Base-by-base conservation (phyloP, 2,329 filamentous ascomycete species). In the Colletotrichum zoysiae region DNA sequence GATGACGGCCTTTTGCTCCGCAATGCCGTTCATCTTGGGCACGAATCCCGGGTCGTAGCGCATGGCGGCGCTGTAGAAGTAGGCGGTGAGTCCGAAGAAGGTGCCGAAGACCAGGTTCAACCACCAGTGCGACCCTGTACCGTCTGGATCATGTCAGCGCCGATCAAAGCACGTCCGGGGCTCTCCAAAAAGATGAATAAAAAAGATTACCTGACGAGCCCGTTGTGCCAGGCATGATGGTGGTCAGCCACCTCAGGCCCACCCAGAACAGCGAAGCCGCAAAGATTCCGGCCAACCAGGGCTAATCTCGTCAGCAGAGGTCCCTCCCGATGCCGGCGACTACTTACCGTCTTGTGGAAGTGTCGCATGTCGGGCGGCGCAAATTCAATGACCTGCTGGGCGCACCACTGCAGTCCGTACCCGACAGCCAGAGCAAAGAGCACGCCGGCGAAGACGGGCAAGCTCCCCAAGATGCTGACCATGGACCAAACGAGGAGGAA, bases 271-370 rank as follows among this genome's bases (percentile, higher is more conserved):
- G 82, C 0, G 95, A 93, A 2, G 87, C 95, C 0, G 95, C 92
- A 83, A 99, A 99, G 73, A 99, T 95, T 68, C 96, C 96, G 0
- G 96, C 92, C 76, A 99, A 86, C 87, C 95, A 98, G 16, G 96
- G 95, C 92, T 95, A 33, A 2, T 16, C 9, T 50, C n/a, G 70
- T 78, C 69, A 78, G 74, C 64, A 61, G 74, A n/a, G 1, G 6
- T 71, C 46, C 76, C 71, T 71, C 46, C 76, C 71, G 5, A 56
- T 33, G 30, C 40, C 38, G 11, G 9, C 20, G 46, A n/a, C 40
- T 51, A 84, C 91, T 77, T 85, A 94, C 92, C 71, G 96, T 98
- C 83, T 92, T 94, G 79, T 98, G 95, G 77, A 98, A 91, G 75
- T 92, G 89, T 76, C 94, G 92, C 91, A 97, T 97, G 77, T 97